phyloP scores from a whole-genome alignment of 1,284 basidiomycete genomes.

The Erythrobasidium hasegawianum region DNA sequence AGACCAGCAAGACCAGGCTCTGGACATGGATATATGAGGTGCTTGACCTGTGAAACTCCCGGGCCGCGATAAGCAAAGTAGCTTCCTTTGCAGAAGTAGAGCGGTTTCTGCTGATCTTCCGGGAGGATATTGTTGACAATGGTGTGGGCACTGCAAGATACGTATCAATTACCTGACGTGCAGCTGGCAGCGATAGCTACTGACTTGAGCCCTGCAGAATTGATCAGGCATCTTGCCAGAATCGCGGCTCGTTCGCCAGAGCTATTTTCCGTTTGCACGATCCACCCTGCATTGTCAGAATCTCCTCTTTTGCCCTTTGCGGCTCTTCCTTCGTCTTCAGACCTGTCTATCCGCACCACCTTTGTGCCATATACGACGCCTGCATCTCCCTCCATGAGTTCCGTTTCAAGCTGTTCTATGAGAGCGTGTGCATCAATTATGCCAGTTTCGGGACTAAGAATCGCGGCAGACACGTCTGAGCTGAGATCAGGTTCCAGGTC shows the following conservation, averaged over 20 bases:
- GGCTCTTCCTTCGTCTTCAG: conserved; percentile 44
- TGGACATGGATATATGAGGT: conserved; percentile 86
- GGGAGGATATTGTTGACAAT: conserved; percentile 43
- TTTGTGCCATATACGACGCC: conserved; percentile 75
- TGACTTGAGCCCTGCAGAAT: conserved; percentile 75
- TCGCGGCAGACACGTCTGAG: conserved; percentile 62
- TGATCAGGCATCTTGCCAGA: conserved; percentile 79
- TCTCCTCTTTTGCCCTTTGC: conserved; percentile 42
- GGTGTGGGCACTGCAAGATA: conserved; percentile 29
- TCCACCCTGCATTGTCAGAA: conserved; percentile 53
- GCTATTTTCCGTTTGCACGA: conserved; percentile 54
- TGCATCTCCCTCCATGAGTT: conserved; percentile 68
- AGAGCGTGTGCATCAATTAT: conserved; percentile 79
- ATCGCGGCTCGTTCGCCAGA: conserved; percentile 60
- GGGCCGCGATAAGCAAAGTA: conserved; percentile 82
- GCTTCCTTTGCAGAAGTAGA: conserved; percentile 55
- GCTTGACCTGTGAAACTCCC: conserved; percentile 61
- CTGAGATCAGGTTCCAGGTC: conserved; percentile 79
- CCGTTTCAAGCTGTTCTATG: conserved; percentile 49
- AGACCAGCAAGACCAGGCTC: conserved; percentile 61
- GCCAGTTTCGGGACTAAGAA: conserved; percentile 83
- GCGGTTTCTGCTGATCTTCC: conserved; percentile 26
- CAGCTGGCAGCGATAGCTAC: conserved; percentile 62
- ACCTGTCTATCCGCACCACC: conserved; percentile 81
- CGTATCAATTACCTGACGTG: conserved; percentile 56